These are phyloP conservation scores for Rhodotorula taiwanensis DNA, from an alignment of 768 basidiomycete genomes.

Conservation along the genomic window DNA sequence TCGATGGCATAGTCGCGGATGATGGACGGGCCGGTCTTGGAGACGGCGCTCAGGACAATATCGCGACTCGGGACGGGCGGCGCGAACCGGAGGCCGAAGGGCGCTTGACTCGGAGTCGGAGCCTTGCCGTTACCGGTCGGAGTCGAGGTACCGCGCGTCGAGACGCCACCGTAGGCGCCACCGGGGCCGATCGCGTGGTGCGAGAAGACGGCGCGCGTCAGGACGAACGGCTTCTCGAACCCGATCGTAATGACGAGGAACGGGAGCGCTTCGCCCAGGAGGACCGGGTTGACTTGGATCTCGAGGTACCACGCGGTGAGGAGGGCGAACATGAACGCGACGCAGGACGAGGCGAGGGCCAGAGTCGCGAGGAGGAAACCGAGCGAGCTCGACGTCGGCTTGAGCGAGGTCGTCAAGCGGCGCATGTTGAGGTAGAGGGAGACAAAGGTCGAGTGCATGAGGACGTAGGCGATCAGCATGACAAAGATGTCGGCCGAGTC, in stretches of 20 bases:
- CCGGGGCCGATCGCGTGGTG: slow-evolving; percentile 54
- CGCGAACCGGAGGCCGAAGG: slow-evolving; percentile 32
- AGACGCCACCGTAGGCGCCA: slow-evolving; percentile 18
- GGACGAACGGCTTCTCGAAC: slow-evolving; percentile 91
- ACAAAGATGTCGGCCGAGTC: slow-evolving; percentile 93
- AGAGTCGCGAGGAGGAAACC: slow-evolving; percentile 49
- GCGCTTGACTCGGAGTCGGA: neutral
- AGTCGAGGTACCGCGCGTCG: slow-evolving; percentile 26
- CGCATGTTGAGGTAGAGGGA: slow-evolving; percentile 82
- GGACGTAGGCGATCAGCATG: slow-evolving; percentile 82
- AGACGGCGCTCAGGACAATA: slow-evolving; percentile 76
- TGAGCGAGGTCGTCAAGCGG: slow-evolving; percentile 50
- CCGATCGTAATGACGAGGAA: slow-evolving; percentile 97
- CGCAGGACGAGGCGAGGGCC: slow-evolving; percentile 69
- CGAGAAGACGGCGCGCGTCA: slow-evolving; percentile 80
- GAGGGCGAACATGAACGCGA: slow-evolving; percentile 76
- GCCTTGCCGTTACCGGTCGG: slow-evolving; percentile 13
- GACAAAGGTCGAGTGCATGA: slow-evolving; percentile 94
- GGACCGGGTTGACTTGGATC: slow-evolving; percentile 86
- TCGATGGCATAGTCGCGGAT: slow-evolving; percentile 90
- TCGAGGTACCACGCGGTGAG: slow-evolving; percentile 66
- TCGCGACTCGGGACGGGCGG: slow-evolving; percentile 48
- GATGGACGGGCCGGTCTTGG: slow-evolving; percentile 69
- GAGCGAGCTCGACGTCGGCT: slow-evolving; percentile 25
- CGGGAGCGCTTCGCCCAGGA: slow-evolving; percentile 87